Conservation (phyloP, 768 basidiomycete genomes). For the Russula griseocarnosa region DNA sequence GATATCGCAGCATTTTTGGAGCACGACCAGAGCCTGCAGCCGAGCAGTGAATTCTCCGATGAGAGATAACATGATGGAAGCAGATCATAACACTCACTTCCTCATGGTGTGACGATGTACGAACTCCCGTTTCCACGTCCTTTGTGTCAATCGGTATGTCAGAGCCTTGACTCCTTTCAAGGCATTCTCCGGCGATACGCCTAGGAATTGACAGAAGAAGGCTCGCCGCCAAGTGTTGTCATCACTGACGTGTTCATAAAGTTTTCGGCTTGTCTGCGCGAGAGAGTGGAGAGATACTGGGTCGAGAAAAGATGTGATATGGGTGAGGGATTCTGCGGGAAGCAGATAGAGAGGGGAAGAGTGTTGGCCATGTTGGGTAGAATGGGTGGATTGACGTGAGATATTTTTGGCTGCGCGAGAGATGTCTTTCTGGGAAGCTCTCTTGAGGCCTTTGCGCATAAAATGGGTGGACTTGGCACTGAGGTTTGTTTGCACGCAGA, state of each 20-base stretch:
- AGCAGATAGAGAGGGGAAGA: constrained; percentile 33
- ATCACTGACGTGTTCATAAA: constrained; percentile 64
- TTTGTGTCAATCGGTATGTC: constrained; percentile 53
- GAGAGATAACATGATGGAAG: neutral
- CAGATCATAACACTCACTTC: constrained; percentile 41
- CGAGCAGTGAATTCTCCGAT: constrained; percentile 6
- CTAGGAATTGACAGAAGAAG: constrained; percentile 63
- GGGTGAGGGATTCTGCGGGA: constrained; percentile 72
- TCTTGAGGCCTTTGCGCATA: constrained; percentile 62
- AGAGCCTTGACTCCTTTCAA: constrained; percentile 41
- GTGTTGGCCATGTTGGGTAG: constrained; percentile 37
- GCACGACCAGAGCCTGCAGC: constrained; percentile 61
- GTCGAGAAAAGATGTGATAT: constrained; percentile 68
- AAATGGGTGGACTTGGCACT: constrained; percentile 37
- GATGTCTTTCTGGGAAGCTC: constrained; percentile 41
- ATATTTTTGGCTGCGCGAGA: constrained; percentile 34
- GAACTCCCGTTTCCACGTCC: constrained; percentile 69
- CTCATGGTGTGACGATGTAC: constrained; percentile 51
- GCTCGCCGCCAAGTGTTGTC: constrained; percentile 80
- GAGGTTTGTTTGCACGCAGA: constrained; percentile 10
- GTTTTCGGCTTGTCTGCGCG: constrained; percentile 45
- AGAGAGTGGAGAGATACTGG: constrained; percentile 60
- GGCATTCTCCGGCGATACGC: constrained; percentile 60
- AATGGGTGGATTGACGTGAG: constrained; percentile 30
- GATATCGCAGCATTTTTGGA: constrained; percentile 57